Evolutionary conservation across 306 rosid species (phyloP).

Genomic region (Mucuna pruriens): DNA sequence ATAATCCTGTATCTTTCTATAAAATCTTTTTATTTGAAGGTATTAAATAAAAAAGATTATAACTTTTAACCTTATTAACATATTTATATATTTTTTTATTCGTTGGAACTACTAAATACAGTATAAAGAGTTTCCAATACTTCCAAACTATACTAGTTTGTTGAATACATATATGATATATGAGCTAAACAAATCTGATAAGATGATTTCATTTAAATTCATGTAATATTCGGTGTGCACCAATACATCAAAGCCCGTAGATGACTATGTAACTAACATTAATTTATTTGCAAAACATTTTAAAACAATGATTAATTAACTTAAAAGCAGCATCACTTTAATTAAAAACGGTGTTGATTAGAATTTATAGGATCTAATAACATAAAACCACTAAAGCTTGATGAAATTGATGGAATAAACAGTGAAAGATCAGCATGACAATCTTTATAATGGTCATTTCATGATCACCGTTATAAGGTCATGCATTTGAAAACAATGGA

Average conservation of each 20-base stretch:
- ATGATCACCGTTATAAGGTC: not conserved
- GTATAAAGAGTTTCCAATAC: too few relatives aligned
- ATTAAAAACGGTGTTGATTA: not conserved
- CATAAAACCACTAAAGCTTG: not conserved
- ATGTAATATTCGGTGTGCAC: too few relatives aligned
- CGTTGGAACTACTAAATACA: too few relatives aligned
- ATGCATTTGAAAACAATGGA: conserved; percentile 6
- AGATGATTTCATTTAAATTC: too few relatives aligned
- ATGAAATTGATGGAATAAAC: not conserved
- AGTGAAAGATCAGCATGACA: not conserved
- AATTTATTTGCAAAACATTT: not conserved
- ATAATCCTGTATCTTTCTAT: too few relatives aligned
- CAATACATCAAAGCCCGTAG: not conserved
- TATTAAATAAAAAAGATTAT: too few relatives aligned
- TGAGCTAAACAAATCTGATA: too few relatives aligned
- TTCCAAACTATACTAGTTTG: too few relatives aligned
- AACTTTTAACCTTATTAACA: too few relatives aligned
- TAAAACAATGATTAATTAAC: not conserved
- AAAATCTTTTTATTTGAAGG: too few relatives aligned
- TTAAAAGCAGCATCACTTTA: not conserved
- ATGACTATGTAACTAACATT: not conserved
- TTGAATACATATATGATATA: too few relatives aligned
- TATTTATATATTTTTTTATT: not conserved
- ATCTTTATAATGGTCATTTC: not conserved
- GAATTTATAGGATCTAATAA: not conserved